phyloP scores from a whole-genome alignment of 148 eudicot genomes.

The Rhododendron henanense region DNA sequence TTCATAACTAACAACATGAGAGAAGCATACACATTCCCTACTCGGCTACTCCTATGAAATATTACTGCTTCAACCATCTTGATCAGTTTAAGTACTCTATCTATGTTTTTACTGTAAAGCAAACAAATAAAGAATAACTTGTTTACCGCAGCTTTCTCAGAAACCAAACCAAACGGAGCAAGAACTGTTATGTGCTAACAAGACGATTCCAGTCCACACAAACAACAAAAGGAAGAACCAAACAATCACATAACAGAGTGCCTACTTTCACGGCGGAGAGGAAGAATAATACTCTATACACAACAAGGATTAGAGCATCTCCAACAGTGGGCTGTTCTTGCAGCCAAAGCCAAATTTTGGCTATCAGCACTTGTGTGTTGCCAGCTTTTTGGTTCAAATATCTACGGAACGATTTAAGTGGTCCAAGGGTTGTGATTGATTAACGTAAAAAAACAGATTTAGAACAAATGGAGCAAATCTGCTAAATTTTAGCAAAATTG shows the following conservation, averaged over 20 bases:
- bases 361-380: background rate
- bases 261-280: background rate
- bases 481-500: no score
- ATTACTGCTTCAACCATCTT: background rate
- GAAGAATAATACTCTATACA: background rate
- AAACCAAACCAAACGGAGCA: slow-evolving; percentile 8
- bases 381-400: background rate
- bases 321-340: no score
- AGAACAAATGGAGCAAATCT: no score
- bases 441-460: background rate
- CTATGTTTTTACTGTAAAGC: background rate
- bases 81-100: background rate
- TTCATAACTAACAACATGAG: background rate
- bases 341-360: no score
- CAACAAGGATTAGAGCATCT: background rate
- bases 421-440: background rate
- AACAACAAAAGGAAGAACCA: background rate
- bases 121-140: background rate
- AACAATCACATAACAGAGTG: background rate
- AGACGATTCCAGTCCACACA: background rate
- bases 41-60: background rate
- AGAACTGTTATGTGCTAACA: background rate
- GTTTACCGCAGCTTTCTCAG: slow-evolving; percentile 2
- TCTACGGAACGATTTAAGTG: background rate
- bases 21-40: background rate